Conservation (phyloP, 2,329 filamentous ascomycete species). For the Blastomyces parvus region DNA sequence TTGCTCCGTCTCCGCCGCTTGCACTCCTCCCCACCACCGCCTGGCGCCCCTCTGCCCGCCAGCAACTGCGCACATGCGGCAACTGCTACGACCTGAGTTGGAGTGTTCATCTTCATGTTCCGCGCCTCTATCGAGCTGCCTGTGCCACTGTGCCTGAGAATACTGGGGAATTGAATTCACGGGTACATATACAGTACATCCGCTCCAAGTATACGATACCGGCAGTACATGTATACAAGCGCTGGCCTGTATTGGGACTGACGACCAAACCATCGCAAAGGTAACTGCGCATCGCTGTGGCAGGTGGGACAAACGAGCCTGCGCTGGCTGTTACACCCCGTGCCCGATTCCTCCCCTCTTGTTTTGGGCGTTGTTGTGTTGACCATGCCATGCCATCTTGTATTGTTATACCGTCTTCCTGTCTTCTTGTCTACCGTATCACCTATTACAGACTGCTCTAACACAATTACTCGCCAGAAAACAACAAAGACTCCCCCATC, state of each 20-base stretch:
- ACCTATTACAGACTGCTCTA: not conserved
- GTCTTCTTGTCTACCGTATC: not conserved
- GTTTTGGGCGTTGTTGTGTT: not conserved
- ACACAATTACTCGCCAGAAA: not conserved
- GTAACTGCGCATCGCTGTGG: not conserved
- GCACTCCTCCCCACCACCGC: not conserved
- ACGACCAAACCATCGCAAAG: not conserved
- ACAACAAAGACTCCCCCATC: not conserved
- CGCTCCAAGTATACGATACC: too few species aligned
- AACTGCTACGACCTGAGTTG: not conserved
- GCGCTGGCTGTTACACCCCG: not conserved
- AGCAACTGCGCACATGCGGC: not conserved
- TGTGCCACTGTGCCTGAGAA: not conserved
- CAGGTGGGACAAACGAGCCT: not conserved
- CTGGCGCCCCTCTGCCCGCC: not conserved
- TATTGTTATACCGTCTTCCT: too few species aligned
- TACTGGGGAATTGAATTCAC: too few species aligned
- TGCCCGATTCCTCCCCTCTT: not conserved
- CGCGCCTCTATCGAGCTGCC: not conserved
- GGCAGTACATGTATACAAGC: too few species aligned
- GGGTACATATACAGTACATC: too few species aligned
- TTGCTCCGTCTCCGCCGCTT: not conserved
- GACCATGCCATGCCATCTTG: not conserved
- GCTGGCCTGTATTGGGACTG: too few species aligned
- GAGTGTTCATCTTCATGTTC: not conserved